These are phyloP conservation scores for Sophora flavescens DNA, from an alignment of 306 rosid species.

Conservation along the genomic window DNA sequence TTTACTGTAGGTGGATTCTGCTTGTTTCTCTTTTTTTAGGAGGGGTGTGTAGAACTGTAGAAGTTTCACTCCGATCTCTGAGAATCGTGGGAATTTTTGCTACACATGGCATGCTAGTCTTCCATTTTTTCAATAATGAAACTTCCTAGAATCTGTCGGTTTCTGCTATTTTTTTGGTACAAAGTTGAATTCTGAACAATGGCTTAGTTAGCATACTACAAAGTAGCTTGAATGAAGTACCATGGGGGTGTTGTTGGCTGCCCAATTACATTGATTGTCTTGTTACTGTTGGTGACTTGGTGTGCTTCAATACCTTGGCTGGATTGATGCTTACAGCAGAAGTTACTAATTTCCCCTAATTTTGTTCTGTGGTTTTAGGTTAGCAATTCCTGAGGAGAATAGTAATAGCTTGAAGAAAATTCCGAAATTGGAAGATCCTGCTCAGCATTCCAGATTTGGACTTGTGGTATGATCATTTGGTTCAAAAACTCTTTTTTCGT, in stretches of 20 bases:
- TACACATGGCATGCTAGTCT: conserved; percentile 6
- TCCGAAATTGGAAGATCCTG: conserved; percentile 84
- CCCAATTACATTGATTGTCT: conserved; percentile 8
- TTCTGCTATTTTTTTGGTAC: neutral
- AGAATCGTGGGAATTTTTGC: neutral
- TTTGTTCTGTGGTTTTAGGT: conserved; percentile 54
- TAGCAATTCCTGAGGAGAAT: conserved; percentile 83
- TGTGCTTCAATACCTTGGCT: conserved; percentile 24
- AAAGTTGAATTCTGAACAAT: neutral
- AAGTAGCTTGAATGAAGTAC: conserved; percentile 13
- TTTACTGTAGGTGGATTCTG: neutral
- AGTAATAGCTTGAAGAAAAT: conserved; percentile 76
- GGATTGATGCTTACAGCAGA: neutral
- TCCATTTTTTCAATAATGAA: neutral
- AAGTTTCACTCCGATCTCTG: neutral
- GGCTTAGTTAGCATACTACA: conserved; percentile 27
- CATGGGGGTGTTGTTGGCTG: conserved; percentile 1
- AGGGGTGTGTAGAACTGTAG: neutral
- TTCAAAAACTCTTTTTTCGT: conserved; percentile 33
- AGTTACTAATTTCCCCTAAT: conserved; percentile 15
- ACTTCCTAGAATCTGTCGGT: neutral
- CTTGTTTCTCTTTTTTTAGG: neutral
- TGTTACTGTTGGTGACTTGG: conserved; percentile 10
- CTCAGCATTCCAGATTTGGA: conserved; percentile 65
- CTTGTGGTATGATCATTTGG: conserved; percentile 72